Evolutionary conservation across 176 grass and related monocot species (phyloP), one percentile per base, ranked within the genome.

Genomic region (Musa acuminata): DNA sequence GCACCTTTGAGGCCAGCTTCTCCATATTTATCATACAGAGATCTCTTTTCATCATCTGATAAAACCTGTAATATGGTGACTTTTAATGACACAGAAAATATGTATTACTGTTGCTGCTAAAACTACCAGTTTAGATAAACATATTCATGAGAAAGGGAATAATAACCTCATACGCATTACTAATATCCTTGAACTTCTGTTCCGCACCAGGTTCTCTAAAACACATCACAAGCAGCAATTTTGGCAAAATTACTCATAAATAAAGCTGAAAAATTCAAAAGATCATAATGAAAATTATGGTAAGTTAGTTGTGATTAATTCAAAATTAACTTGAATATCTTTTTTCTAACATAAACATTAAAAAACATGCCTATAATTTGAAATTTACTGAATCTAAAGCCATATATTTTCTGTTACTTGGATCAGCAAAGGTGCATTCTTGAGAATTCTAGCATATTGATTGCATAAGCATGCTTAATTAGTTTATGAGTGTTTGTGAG

Each of bases 1-100:
- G 87, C 52, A 77, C 94, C 94, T 85, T 98, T 93, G 23, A 98
- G 75, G 70, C 90, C 90, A 55, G 94, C 94, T 89, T 98, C 94
- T 76, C 94, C 94, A 54, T 98, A 93, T 79, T 82, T 92, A 78
- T 93, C 94, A 88, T 98, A 93, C 64, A 98, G 85, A 24, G 88
- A 67, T 75, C 90, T 80, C 79, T 98, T 98, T 66, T 98, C 94
- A 80, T 93, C 87, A 85, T 98, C 90, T 27, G 90, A 90, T 51
- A 98, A 81, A 78, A 89, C 86, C 86, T 92, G 69, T 14, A 80
- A 83, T 22, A 84, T 25, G 64, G 71, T 62, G 65, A 60, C 13
- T 71, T n/a, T 54, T 53, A 57, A 62, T 68, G 27, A 74, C 54
- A 77, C 65, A 16, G 75, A 69, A 24, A 65, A 76, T 51, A 17